A percentile compares a stretch with the other conserved stretches of the same genome.
Conservation (phyloP, 768 basidiomycete genomes). For the Leccinum rimulosum region DNA sequence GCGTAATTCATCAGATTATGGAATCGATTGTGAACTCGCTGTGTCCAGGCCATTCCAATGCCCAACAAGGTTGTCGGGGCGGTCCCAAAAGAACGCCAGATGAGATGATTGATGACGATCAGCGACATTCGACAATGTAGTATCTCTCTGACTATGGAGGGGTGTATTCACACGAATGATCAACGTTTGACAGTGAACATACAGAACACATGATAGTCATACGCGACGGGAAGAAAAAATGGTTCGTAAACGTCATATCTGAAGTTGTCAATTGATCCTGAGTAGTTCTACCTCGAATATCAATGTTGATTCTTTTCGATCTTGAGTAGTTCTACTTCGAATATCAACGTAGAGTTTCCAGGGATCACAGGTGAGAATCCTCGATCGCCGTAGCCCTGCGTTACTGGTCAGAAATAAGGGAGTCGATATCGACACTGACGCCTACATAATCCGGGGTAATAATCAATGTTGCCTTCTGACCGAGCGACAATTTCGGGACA, state of each 20-base stretch:
- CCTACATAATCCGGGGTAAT: slow-evolving; percentile 78
- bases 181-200: slow-evolving; percentile 14
- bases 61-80: neutral
- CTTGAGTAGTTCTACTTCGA: slow-evolving; percentile 81
- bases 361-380: slow-evolving; percentile 84
- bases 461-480: slow-evolving; percentile 66
- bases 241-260: slow-evolving; percentile 21
- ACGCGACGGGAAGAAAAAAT: slow-evolving; percentile 11
- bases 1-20: neutral
- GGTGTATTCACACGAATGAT: slow-evolving; percentile 16
- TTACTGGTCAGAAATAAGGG: slow-evolving; percentile 2
- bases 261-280: slow-evolving; percentile 51
- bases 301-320: slow-evolving; percentile 51
- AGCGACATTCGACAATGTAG: neutral
- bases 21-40: neutral
- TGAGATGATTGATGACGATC: neutral
- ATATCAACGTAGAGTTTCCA: slow-evolving; percentile 66
- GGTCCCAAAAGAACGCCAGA: neutral
- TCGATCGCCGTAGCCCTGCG: slow-evolving; percentile 66
- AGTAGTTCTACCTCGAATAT: slow-evolving; percentile 83
- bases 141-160: neutral
- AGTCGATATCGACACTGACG: slow-evolving; percentile 16
- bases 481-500: slow-evolving; percentile 73
- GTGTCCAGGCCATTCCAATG: neutral
- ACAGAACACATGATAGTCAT: slow-evolving; percentile 26